Base-by-base conservation (phyloP, 2,329 filamentous ascomycete genomes). In the Cytospora piceicola region DNA sequence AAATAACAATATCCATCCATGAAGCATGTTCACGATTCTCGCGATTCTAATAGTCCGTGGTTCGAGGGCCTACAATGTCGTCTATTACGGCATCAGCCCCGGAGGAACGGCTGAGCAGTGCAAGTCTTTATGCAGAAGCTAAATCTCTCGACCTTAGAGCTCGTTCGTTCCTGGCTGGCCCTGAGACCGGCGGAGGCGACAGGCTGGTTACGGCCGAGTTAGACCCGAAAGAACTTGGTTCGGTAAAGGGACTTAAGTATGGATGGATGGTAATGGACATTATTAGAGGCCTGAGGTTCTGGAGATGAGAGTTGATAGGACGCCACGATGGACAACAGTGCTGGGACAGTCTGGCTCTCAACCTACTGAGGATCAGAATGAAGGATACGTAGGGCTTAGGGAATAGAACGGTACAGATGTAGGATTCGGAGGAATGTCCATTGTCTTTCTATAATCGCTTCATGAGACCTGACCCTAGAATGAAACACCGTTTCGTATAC, bases 241-340 rank as follows among this genome's bases (percentile, higher is more conserved):
- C 63, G 3, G 71, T 74, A 8, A 76, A 76, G 62, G n/a, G n/a
- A n/a, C n/a, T n/a, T n/a, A n/a, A n/a, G 70, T 72, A 15, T 76
- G 72, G 69, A 68, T 76, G 9, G 74, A 75, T 67, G 70, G 68
- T 0, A 67, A 63, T 9, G 73, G 73, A 1, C 72, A 75, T 65
- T 75, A 74, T 54, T 71, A 72, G 59, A 65, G 73, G 32, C 74
- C 73, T 0, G 72, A 75, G 64, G 66, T 75, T 14, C 68, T 75
- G 58, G 66, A 67, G 30, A 42, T 61, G 53, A 65, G 51, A 2
- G 63, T 61, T 12, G 61, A 58, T 24, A 53, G 11, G n/a, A 57
- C 53, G 20, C 20, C n/a, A 20, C 9, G 61, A 36, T 65, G 63
- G 63, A 58, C 63, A 5, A 58, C 63, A 5, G 24, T 30, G 30